Percentiles rank a stretch among this genome's conserved stretches.
Conservation (phyloP, 257 asterid species). For the Solanum raphanifolium region DNA sequence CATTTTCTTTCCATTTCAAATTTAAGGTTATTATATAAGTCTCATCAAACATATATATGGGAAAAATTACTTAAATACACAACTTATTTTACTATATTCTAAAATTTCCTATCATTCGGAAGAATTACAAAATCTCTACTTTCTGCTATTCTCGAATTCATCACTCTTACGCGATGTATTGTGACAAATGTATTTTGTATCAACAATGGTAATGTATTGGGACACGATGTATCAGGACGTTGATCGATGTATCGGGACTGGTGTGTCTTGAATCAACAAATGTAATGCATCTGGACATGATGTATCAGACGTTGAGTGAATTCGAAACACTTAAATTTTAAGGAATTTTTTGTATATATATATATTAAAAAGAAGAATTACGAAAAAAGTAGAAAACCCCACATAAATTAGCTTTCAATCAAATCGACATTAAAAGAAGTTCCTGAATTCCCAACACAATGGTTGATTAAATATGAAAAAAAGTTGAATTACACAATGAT, state of each 20-base stretch:
- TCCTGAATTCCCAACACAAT: neutral
- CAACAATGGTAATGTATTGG: no score
- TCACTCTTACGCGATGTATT: no score
- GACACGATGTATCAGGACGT: no score
- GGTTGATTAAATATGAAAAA: constrained; percentile 4
- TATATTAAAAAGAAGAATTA: neutral
- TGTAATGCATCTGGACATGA: fast-evolving
- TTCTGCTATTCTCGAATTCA: no score
- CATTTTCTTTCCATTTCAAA: neutral
- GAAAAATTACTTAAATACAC: neutral
- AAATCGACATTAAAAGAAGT: neutral
- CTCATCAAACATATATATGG: no score
- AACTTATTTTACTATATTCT: fast-evolving
- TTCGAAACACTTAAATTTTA: no score
- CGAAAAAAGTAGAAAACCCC: neutral
- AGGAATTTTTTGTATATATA: no score
- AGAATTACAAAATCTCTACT: no score
- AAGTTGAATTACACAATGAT: constrained; percentile 20
- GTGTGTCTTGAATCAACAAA: no score
- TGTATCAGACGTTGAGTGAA: no score
- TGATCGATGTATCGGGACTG: fast-evolving
- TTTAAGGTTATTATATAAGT: neutral
- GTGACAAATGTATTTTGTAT: no score
- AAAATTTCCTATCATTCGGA: no score
- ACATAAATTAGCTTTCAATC: neutral